These are phyloP conservation scores for Backusella australiensis DNA, from an alignment of 192 early-diverging fungal species.

Conservation along the genomic window DNA sequence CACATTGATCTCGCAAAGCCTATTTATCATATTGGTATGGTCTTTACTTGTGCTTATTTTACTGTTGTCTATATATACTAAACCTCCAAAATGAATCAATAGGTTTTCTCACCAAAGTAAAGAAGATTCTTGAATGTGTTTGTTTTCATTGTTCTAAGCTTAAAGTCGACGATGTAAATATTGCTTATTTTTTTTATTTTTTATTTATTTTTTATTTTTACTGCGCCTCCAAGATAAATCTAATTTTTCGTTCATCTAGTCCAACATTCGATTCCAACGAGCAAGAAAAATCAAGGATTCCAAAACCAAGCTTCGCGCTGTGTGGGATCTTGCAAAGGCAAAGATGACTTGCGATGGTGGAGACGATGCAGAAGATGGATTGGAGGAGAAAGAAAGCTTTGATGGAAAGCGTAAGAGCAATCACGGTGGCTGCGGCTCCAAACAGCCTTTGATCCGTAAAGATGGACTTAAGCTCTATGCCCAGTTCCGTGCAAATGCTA, in stretches of 20 bases:
- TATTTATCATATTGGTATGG: constrained; percentile 87
- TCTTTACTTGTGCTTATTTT: background rate
- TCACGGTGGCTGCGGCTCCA: constrained; percentile 85
- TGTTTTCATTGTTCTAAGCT: constrained; percentile 94
- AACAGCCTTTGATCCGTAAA: constrained; percentile 82
- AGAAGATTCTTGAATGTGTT: constrained; percentile 96
- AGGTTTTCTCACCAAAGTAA: constrained; percentile 92
- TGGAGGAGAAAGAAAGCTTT: constrained; percentile 45
- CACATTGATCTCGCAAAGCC: constrained; percentile 96
- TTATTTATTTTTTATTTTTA: background rate
- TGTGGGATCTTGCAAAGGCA: constrained; percentile 85
- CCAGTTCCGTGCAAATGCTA: constrained; percentile 34
- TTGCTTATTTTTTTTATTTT: no score
- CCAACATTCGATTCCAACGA: constrained; percentile 64
- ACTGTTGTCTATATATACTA: no score
- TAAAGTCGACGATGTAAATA: constrained; percentile 76
- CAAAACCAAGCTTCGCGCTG: constrained; percentile 73
- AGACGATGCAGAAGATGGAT: constrained; percentile 61
- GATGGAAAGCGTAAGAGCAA: constrained; percentile 55
- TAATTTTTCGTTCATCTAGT: constrained; percentile 36
- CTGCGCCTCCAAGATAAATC: background rate
- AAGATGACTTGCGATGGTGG: constrained; percentile 81
- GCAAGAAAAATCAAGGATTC: constrained; percentile 65
- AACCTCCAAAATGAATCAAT: background rate
- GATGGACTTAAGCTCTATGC: constrained; percentile 71